Base-by-base conservation (phyloP, 139 green algal species). In the Picochlorum sp. region DNA sequence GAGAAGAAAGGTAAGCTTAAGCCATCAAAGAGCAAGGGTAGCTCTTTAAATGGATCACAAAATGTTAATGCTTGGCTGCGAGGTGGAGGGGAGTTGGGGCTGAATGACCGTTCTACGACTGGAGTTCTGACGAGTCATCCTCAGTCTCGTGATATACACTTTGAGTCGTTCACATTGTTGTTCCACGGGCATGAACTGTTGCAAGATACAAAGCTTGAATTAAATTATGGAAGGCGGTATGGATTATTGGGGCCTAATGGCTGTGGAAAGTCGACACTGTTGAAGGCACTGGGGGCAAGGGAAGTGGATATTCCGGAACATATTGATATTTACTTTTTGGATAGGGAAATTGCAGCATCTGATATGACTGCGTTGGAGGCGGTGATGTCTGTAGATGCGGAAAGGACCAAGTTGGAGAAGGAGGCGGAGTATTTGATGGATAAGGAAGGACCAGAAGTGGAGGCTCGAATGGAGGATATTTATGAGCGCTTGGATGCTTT, bases 281-380 rank as follows among this genome's bases (percentile, higher is more conserved):
- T 96, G 7, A 90, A 92, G 66, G 84, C 85, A 7, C 69, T 98
- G 20, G 89, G 82, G 1, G 70, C 67, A 62, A 72, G 88, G 20
- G 90, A 97, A 61, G 67, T 98, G 13, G 79, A 83, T 24, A 95
- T 97, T 61, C 92, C 92, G 3, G 72, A 86, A 4, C 92, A 97
- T 79, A 92, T 98, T 14, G 89, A 97, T 65, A 82, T 95, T 30
- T 97, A 92, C 80, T 81, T 94, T 70, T 73, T 98, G 49, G 78
- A 91, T 58, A 64, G 83, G 11, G 92, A 98, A 76, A 88, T 87
- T 13, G 73, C 75, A 8, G 86, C 86, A 47, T 80, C 61, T 49
- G 87, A 97, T 64, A 66, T 81, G 58, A 91, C 82, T 20, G 91
- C 92, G 2, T 68, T 98, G 49, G 63, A 83, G 24, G 77, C 77